Evolutionary conservation across 2,329 filamentous ascomycete genomes (phyloP).

Genomic region (Stachybotrys elegans): DNA sequence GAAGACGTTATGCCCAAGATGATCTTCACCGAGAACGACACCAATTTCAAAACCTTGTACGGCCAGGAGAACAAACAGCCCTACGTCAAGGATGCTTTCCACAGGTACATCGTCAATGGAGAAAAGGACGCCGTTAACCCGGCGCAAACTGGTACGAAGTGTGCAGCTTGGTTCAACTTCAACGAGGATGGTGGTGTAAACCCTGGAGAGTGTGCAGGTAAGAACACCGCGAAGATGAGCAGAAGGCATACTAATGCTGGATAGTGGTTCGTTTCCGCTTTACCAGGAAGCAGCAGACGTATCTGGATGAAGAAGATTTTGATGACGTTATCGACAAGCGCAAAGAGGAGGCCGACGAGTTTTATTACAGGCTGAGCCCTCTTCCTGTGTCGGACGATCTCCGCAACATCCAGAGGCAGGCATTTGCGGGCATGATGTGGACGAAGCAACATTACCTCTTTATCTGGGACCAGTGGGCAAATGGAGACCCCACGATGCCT

Average conservation of each 20-base stretch:
- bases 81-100: conserved; percentile 95
- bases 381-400: conserved; percentile 91
- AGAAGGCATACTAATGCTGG: neutral
- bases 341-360: conserved; percentile 88
- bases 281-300: conserved; percentile 68
- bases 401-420: conserved; percentile 91
- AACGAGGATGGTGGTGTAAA: conserved; percentile 82
- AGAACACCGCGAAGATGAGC: conserved; percentile 16
- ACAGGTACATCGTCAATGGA: conserved; percentile 76
- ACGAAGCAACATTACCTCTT: conserved; percentile 97
- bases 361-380: conserved; percentile 89
- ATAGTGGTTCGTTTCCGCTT: conserved; percentile 85
- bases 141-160: conserved; percentile 75
- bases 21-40: conserved; percentile 94
- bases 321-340: conserved; percentile 86
- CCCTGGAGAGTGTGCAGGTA: conserved; percentile 86
- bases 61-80: conserved; percentile 70
- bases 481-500: conserved; percentile 83
- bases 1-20: conserved; percentile 81
- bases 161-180: conserved; percentile 86
- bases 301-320: conserved; percentile 87
- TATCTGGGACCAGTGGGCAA: conserved; percentile 97
- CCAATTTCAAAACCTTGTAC: conserved; percentile 76
- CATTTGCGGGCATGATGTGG: conserved; percentile 97
- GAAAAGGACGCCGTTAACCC: conserved; percentile 82